Base-by-base conservation (phyloP, 305 asterid genomes). In the Petunia hybrid region DNA sequence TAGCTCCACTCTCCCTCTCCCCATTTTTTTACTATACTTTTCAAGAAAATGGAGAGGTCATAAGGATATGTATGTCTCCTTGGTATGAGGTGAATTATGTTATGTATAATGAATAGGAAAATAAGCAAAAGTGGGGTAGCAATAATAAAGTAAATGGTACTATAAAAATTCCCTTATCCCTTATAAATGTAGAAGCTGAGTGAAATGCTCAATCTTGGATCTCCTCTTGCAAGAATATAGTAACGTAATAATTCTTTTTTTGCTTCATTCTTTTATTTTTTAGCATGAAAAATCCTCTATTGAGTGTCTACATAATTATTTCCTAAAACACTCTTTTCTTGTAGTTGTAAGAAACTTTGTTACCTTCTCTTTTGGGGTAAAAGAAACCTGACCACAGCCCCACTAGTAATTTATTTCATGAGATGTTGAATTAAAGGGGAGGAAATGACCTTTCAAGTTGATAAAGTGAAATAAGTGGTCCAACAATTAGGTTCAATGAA, bases 1-100 rank as follows among this genome's bases (percentile, higher is more conserved):
- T 87, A 91, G 35, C 86, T 91, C 97, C 69, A 92, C 97, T 89
- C 94, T 89, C 12, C 97, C 97, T 86, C 97, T 91, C 80, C 97
- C 97, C 97, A 92, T 92, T 79, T 51, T 82, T 62, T 66, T 69
- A 70, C 65, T 81, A 63, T 78, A 65, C 76, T 40, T 68, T 14
- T 48, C 36, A n/a, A 13, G 31, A 3, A 35, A 62, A 7, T 9
- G 55, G 35, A 40, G 3, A 7, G 5, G n/a, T 35, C 46, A 48
- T 45, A 22, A 1, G 36, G 53, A 13, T 13, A 8, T 14, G 9
- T 4, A 42, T 12, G 70, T 41, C 2, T 1, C 16, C n/a, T 4
- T 2, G 38, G 16, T 40, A 60, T 2, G 3, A 7, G 12, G 9
- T 9, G 6, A 36, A 16, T 46, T 38, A 8, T 62, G 56, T 6